Evolutionary conservation across 202 grass and related monocot species (phyloP).

Genomic region (Sporobolus alterniflorus): DNA sequence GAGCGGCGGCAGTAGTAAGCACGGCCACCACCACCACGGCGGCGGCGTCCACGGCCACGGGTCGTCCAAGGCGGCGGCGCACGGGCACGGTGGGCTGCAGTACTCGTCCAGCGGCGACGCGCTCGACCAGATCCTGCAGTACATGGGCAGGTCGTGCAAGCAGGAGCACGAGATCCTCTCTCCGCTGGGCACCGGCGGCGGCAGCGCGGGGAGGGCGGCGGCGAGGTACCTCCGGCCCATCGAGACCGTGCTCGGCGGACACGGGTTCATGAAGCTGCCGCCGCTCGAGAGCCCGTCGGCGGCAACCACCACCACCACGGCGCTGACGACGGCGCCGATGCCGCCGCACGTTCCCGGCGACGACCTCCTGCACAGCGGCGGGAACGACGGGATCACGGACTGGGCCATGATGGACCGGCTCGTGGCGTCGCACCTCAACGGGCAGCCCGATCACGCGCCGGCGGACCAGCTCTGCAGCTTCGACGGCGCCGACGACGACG

Average conservation of each 20-base stretch:
- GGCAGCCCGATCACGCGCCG: slow-evolving; percentile 42
- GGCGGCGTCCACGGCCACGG: background rate
- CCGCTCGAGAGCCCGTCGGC: slow-evolving; percentile 71
- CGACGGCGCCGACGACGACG: slow-evolving; percentile 20
- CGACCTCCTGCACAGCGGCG: background rate
- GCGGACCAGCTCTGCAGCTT: slow-evolving; percentile 57
- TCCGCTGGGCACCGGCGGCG: background rate
- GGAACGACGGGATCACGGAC: slow-evolving; percentile 42
- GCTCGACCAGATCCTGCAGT: slow-evolving; percentile 92
- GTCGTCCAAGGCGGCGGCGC: background rate
- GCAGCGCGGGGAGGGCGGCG: background rate
- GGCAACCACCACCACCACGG: slow-evolving; percentile 12
- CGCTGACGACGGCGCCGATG: background rate
- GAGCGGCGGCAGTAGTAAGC: slow-evolving; percentile 34
- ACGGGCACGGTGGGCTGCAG: slow-evolving; percentile 27
- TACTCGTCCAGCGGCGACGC: slow-evolving; percentile 67
- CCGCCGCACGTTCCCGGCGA: background rate
- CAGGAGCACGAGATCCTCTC: slow-evolving; percentile 54
- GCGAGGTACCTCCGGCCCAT: slow-evolving; percentile 68
- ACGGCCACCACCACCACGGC: background rate
- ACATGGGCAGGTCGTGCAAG: slow-evolving; percentile 90
- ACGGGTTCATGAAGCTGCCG: slow-evolving; percentile 90
- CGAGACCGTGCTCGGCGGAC: slow-evolving; percentile 50
- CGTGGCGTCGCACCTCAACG: slow-evolving; percentile 75
- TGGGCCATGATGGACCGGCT: slow-evolving; percentile 40